A percentile compares a stretch with the other conserved stretches of the same genome.
These are phyloP conservation scores for Peronosclerospora sorghi DNA, from an alignment of 352 stramenopile species.

Conservation along the genomic window DNA sequence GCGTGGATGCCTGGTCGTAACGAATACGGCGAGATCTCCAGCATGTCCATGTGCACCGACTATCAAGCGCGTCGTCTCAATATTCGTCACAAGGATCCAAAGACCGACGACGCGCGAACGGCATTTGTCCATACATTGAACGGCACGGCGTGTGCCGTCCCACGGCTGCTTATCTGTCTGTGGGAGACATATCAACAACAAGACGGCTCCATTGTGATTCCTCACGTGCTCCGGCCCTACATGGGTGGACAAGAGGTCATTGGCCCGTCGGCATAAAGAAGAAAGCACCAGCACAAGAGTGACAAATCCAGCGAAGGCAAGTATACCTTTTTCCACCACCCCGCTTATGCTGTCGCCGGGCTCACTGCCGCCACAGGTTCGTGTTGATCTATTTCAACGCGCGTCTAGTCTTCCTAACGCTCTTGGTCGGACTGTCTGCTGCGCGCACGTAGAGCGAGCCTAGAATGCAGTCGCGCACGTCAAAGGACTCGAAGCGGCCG, in stretches of 20 bases:
- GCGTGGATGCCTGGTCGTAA: conserved; percentile 78
- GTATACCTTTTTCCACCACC: conserved; percentile 1
- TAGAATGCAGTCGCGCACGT: conserved; percentile 32
- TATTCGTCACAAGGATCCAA: conserved; percentile 67
- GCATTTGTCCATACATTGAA: conserved; percentile 86
- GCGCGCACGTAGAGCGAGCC: conserved; percentile 23
- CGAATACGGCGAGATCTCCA: conserved; percentile 76
- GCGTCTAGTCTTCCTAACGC: too few species aligned
- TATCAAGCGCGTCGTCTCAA: conserved; percentile 81
- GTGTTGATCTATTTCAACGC: too few species aligned
- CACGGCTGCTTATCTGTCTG: conserved; percentile 74
- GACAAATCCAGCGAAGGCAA: too few species aligned
- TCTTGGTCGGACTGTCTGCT: background rate
- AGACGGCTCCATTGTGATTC: conserved; percentile 71
- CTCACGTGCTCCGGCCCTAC: conserved; percentile 66
- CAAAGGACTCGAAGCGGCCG: conserved; percentile 31
- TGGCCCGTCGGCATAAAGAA: conserved; percentile 11
- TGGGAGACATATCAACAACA: conserved; percentile 77
- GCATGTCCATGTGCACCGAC: conserved; percentile 85
- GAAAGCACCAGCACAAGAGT: background rate
- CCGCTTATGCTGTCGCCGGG: too few species aligned
- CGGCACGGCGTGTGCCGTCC: conserved; percentile 72
- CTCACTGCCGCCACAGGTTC: too few species aligned
- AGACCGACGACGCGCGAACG: conserved; percentile 32
- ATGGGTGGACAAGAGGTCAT: conserved; percentile 71